Conservation (phyloP, 2,329 filamentous ascomycete genomes). For the Aspergillus chevalieri region DNA sequence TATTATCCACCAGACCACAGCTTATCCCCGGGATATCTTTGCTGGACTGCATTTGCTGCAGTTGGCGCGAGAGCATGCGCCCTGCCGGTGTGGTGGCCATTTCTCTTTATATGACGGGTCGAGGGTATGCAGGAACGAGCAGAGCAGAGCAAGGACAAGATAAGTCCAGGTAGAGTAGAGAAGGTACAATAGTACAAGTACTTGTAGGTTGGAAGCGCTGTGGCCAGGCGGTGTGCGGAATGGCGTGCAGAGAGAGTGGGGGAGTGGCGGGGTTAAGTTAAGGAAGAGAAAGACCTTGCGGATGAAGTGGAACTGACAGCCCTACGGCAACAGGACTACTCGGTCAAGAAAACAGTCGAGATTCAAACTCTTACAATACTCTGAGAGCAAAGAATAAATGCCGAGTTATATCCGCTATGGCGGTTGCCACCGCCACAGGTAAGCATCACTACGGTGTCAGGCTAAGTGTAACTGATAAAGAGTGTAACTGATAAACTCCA, state of each 20-base stretch:
- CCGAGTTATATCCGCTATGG: too few species aligned
- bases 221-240: slow-evolving; percentile 5
- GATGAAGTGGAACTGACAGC: too few species aligned
- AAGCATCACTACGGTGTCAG: too few species aligned
- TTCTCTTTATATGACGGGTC: neutral
- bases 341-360: too few species aligned
- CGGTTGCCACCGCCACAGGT: too few species aligned
- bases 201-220: slow-evolving; percentile 12
- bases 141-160: too few species aligned
- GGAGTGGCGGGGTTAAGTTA: neutral
- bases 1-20: slow-evolving; percentile 76
- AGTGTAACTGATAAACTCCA: too few species aligned
- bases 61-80: slow-evolving; percentile 71
- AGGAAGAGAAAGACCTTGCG: too few species aligned
- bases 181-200: neutral
- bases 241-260: slow-evolving; percentile 3
- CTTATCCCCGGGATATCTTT: slow-evolving; percentile 93
- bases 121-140: neutral
- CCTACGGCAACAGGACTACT: too few species aligned
- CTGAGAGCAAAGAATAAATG: too few species aligned
- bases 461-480: too few species aligned
- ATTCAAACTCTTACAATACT: too few species aligned
- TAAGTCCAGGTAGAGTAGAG: neutral
- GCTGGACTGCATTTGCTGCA: slow-evolving; percentile 88
- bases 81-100: slow-evolving; percentile 40